Evolutionary conservation across 2,329 filamentous ascomycete species (phyloP).

Genomic region (Davidsoniella eucalypti): DNA sequence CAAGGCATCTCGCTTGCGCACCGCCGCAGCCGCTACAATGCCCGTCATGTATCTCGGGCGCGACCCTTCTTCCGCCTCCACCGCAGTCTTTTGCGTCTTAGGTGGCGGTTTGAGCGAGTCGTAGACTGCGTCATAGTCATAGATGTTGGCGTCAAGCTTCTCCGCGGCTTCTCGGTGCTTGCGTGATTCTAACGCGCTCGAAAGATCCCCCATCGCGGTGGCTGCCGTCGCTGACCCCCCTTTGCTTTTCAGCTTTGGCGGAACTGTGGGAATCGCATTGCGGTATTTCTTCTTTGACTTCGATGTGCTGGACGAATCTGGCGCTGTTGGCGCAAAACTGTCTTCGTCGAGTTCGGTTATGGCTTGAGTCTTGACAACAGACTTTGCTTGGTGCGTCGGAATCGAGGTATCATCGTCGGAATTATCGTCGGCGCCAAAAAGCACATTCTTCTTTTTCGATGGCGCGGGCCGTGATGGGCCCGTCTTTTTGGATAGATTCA

Average conservation of each 20-base stretch:
- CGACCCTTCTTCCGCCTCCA: slow-evolving; percentile 37
- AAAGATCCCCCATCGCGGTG: slow-evolving; percentile 45
- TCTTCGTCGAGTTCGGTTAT: slow-evolving; percentile 42
- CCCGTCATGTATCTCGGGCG: slow-evolving; percentile 67
- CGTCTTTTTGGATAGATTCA: slow-evolving; percentile 44
- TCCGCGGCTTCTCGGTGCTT: slow-evolving; percentile 49
- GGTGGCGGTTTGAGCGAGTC: slow-evolving; percentile 56
- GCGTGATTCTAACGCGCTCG: slow-evolving; percentile 44
- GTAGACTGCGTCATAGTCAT: slow-evolving; percentile 74
- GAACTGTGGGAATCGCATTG: not conserved
- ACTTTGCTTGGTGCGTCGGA: slow-evolving; percentile 30
- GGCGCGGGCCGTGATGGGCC: slow-evolving; percentile 31
- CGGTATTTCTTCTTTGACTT: slow-evolving; percentile 18
- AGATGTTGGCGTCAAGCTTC: slow-evolving; percentile 55
- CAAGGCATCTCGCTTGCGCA: slow-evolving; percentile 60
- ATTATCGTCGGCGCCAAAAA: slow-evolving; percentile 43
- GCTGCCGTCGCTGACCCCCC: slow-evolving; percentile 20
- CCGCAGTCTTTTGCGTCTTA: slow-evolving; percentile 39
- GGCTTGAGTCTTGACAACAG: slow-evolving; percentile 23
- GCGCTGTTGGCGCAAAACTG: slow-evolving; percentile 5
- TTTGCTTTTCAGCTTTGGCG: slow-evolving; percentile 19
- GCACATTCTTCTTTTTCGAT: slow-evolving; percentile 35
- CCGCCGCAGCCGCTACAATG: slow-evolving; percentile 54
- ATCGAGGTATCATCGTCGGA: slow-evolving; percentile 33
- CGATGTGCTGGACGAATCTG: slow-evolving; percentile 13